Percentiles rank a stretch among this genome's conserved stretches.
Conservation (phyloP, 768 basidiomycete species). For the Russula emetica region DNA sequence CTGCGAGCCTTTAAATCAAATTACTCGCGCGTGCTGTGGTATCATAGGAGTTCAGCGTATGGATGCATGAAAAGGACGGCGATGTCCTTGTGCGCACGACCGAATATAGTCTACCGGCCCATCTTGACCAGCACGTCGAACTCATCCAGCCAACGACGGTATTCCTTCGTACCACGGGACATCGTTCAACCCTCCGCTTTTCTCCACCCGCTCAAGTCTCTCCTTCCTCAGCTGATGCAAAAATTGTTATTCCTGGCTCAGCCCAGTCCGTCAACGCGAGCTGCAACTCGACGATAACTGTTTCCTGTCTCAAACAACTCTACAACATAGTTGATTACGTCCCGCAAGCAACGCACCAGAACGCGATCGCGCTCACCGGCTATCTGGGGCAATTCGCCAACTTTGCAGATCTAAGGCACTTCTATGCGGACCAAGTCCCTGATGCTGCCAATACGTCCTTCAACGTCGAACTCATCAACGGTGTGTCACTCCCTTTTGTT, state of each 20-base stretch:
- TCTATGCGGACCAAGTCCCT: conserved; percentile 35
- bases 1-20: background rate
- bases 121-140: conserved; percentile 53
- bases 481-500: conserved; percentile 33
- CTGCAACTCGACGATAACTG: conserved; percentile 38
- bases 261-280: conserved; percentile 31
- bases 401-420: conserved; percentile 33
- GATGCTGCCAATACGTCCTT: conserved; percentile 43
- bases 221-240: background rate
- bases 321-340: conserved; percentile 36
- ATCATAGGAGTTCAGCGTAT: conserved; percentile 51
- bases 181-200: conserved; percentile 39
- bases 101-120: conserved; percentile 53
- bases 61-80: conserved; percentile 47
- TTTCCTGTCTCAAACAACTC: conserved; percentile 36
- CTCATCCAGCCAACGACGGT: conserved; percentile 64
- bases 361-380: conserved; percentile 36
- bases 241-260: conserved; percentile 4
- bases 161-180: conserved; percentile 45
- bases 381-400: conserved; percentile 38
- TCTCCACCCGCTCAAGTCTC: background rate
- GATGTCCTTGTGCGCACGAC: conserved; percentile 56
- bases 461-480: conserved; percentile 51
- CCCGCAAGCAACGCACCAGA: conserved; percentile 30
- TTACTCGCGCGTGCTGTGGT: background rate